Evolutionary conservation across 73 alveolate genomes (phyloP).

Genomic region (Loxodes magnus): DNA sequence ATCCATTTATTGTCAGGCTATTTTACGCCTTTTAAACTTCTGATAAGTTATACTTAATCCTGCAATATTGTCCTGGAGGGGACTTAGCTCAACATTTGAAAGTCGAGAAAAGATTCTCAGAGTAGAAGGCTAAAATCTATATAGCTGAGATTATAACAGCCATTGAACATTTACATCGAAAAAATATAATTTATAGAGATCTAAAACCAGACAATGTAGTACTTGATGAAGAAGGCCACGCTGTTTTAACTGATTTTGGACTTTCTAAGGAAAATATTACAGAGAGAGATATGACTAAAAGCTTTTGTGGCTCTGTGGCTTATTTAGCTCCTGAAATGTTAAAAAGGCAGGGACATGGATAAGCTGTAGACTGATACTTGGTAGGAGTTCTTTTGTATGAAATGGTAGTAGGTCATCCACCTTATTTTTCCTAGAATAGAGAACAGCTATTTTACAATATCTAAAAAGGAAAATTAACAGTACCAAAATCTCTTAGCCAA

Average conservation of each 20-base stretch:
- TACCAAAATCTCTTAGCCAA: constrained; percentile 45
- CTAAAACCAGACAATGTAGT: too few species aligned
- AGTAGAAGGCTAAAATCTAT: constrained; percentile 48
- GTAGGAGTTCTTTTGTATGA: constrained; percentile 77
- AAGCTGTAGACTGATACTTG: constrained; percentile 79
- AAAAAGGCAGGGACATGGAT: constrained; percentile 88
- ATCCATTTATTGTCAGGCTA: constrained; percentile 65
- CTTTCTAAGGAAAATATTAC: too few species aligned
- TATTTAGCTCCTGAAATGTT: too few species aligned
- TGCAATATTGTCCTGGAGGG: constrained; percentile 69
- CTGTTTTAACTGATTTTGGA: too few species aligned
- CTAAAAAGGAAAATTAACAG: constrained; percentile 63
- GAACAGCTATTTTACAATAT: constrained; percentile 75
- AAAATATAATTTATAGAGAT: too few species aligned
- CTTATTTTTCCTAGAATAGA: constrained; percentile 58
- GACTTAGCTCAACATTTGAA: constrained; percentile 51
- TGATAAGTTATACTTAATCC: constrained; percentile 57
- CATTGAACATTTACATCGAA: too few species aligned
- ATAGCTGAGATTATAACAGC: constrained; percentile 69
- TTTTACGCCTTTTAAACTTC: constrained; percentile 75
- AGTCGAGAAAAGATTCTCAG: constrained; percentile 49
- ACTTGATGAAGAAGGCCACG: too few species aligned
- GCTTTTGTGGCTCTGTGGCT: too few species aligned
- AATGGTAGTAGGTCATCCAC: constrained; percentile 76
- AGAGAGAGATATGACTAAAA: too few species aligned